Conservation (phyloP, 352 stramenopile species). For the Phytophthora litchii region DNA sequence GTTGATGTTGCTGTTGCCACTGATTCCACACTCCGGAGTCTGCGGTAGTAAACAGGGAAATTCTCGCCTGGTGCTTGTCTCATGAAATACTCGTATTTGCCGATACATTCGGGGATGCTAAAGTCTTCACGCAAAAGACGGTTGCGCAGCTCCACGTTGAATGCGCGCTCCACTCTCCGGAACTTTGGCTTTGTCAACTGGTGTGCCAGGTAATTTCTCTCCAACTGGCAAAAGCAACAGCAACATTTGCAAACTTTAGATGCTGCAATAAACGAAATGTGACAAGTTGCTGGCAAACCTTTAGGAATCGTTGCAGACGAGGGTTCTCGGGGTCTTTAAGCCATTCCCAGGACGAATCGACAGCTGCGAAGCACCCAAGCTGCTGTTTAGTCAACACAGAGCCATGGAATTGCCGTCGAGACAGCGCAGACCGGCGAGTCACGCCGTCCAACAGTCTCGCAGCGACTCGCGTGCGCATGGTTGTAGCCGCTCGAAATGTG, state of each 20-base stretch:
- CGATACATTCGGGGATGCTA: conserved; percentile 79
- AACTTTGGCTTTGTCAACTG: conserved; percentile 63
- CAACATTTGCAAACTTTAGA: conserved; percentile 8
- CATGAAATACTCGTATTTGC: conserved; percentile 79
- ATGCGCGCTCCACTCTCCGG: conserved; percentile 57
- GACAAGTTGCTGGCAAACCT: conserved; percentile 37
- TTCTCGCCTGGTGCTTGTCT: conserved; percentile 64
- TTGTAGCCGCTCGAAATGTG: conserved; percentile 10
- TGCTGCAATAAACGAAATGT: conserved; percentile 5
- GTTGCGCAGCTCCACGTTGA: conserved; percentile 72
- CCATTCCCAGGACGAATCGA: conserved; percentile 48
- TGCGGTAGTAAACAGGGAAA: conserved; percentile 82
- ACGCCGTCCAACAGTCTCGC: conserved; percentile 3
- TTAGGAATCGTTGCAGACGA: conserved; percentile 62
- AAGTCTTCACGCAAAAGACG: conserved; percentile 67
- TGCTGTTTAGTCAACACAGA: conserved; percentile 14
- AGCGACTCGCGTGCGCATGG: conserved; percentile 11
- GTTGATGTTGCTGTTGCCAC: conserved; percentile 15
- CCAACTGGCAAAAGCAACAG: conserved; percentile 33
- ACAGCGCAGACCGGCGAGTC: neutral
- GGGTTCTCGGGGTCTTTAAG: conserved; percentile 52
- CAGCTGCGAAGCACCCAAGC: conserved; percentile 17
- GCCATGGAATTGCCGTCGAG: conserved; percentile 4
- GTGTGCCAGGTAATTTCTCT: conserved; percentile 57
- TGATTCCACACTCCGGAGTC: conserved; percentile 26